Conservation (phyloP, 371 early-diverging fungal genomes). For the Syncephalastrum sp. region DNA sequence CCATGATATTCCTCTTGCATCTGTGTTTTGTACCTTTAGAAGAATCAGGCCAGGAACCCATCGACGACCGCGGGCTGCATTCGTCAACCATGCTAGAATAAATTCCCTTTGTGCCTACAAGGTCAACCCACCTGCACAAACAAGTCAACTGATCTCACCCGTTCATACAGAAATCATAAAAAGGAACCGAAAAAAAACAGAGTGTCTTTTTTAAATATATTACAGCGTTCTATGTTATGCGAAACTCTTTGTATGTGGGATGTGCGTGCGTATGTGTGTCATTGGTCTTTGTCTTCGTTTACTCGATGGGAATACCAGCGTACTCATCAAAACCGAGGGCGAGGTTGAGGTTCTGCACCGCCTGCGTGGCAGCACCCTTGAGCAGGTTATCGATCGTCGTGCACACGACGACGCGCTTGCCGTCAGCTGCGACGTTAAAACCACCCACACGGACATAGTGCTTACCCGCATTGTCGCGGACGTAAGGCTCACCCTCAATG, state of each 20-base stretch:
- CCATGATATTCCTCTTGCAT: too few species aligned
- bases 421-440: conserved; percentile 78
- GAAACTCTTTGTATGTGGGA: not conserved
- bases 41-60: too few species aligned
- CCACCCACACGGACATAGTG: conserved; percentile 92
- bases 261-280: not conserved
- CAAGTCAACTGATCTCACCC: too few species aligned
- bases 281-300: conserved; percentile 3
- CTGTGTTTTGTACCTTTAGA: too few species aligned
- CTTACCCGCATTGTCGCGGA: conserved; percentile 82
- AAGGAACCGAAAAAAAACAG: not conserved
- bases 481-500: conserved; percentile 74
- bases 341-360: conserved; percentile 86
- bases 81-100: too few species aligned
- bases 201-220: conserved; percentile 3
- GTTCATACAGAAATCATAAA: not conserved
- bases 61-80: too few species aligned
- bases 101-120: too few species aligned
- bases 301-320: conserved; percentile 73
- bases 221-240: conserved; percentile 1
- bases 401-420: conserved; percentile 84
- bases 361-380: conserved; percentile 97
- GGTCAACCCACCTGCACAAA: too few species aligned
- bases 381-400: conserved; percentile 94
- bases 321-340: conserved; percentile 79